These are phyloP conservation scores for Pichia sp. DNA, from an alignment of 1,139 yeast genomes.

Conservation along the genomic window DNA sequence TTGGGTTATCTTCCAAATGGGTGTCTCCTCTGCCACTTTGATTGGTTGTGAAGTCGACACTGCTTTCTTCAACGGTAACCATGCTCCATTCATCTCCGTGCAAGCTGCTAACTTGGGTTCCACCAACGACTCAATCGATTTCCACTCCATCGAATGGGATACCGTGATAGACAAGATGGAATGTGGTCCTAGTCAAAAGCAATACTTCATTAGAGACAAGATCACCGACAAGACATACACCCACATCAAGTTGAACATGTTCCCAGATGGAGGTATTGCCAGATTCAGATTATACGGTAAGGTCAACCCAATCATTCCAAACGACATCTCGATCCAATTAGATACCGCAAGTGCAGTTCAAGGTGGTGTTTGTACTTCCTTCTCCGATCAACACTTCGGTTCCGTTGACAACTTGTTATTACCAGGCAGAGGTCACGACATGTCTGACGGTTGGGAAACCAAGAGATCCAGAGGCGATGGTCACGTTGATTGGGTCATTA, in stretches of 20 bases:
- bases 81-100: slow-evolving; percentile 86
- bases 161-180: slow-evolving; percentile 63
- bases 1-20: slow-evolving; percentile 80
- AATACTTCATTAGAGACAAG: slow-evolving; percentile 65
- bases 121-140: slow-evolving; percentile 30
- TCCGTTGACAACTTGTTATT: slow-evolving; percentile 82
- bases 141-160: slow-evolving; percentile 57
- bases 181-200: slow-evolving; percentile 88
- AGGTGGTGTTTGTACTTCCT: slow-evolving; percentile 85
- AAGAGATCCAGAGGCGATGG: slow-evolving; percentile 78
- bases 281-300: slow-evolving; percentile 86
- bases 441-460: slow-evolving; percentile 99
- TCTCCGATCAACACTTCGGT: slow-evolving; percentile 93
- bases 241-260: slow-evolving; percentile 83
- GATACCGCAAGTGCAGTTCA: slow-evolving; percentile 82
- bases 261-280: slow-evolving; percentile 97
- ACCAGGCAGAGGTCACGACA: slow-evolving; percentile 93
- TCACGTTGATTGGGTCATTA: slow-evolving; percentile 88
- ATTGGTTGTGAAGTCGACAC: slow-evolving; percentile 90
- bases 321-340: slow-evolving; percentile 42
- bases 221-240: slow-evolving; percentile 65
- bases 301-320: slow-evolving; percentile 65
- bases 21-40: slow-evolving; percentile 78
- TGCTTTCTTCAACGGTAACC: slow-evolving; percentile 91
- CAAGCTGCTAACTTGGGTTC: slow-evolving; percentile 57